Base-by-base conservation (phyloP, 2,329 filamentous ascomycete genomes). In the Trichoderma sp. region DNA sequence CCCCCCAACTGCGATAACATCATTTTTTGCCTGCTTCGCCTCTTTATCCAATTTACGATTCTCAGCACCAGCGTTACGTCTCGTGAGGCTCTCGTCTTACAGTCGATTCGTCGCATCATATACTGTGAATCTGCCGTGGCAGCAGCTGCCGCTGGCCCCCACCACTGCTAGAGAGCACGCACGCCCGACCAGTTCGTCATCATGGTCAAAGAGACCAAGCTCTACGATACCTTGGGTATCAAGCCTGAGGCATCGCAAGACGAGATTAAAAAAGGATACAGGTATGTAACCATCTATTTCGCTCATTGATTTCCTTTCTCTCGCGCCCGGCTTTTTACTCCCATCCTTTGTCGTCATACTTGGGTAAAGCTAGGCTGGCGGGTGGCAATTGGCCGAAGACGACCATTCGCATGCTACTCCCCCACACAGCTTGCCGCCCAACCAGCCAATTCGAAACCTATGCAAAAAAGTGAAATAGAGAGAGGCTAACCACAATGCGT, bases 181-280 rank as follows among this genome's bases (percentile, higher is more conserved):
- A 47, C 53, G 15, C 36, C 36, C 36, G 53, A 47, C 47, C 53
- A 28, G 18, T 51, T 57, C 69, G 60, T 71, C 82, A 89, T 77
- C 76, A 98, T 98, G 95, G 94, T 97, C 77, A 92, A 93, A 78
- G 95, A 98, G 86, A 96, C 93, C 68, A 97, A 97, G 84, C 91
- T 98, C 74, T 99, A 99, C 86, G 94, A 98, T 82, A 88, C 90
- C 74, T 87, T 99, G 78, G 86, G 87, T 80, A 86, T 98, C 83
- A 92, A 93, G 81, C 89, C 95, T 47, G 89, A 90, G 73, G 94
- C 95, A 28, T 88, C 90, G 28, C 93, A 97, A 83, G 95, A 98
- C 80, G 95, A 98, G 75, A 97, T 99, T 81, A 98, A 98, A 82
- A 99, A 98, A 82, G 96, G 91, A 72, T 97, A 97, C 82, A 89